Conservation (phyloP, 257 asterid genomes). For the Gardenia jasminoides region DNA sequence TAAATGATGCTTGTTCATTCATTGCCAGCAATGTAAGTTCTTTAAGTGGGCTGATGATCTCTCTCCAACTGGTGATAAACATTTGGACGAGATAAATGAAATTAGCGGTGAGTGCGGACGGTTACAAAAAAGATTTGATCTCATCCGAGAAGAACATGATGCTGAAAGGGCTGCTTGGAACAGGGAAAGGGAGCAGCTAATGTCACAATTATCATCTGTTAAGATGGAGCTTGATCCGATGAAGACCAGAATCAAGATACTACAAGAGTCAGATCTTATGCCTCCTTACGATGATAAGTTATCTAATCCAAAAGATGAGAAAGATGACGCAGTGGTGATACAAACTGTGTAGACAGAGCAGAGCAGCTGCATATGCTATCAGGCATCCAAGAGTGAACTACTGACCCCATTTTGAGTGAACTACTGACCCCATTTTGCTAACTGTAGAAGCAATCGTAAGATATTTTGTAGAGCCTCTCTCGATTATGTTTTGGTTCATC, state of each 20-base stretch:
- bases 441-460: background rate
- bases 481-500: background rate
- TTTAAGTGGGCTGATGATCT: constrained; percentile 5
- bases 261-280: background rate
- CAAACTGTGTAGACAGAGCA: background rate
- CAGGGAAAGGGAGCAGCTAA: background rate
- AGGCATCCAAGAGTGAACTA: background rate
- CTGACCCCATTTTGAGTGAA: background rate
- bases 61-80: background rate
- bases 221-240: background rate
- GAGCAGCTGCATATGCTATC: background rate
- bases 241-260: background rate
- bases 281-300: background rate
- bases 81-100: background rate
- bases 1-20: background rate
- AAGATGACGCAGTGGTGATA: background rate
- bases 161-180: constrained; percentile 1
- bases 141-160: background rate
- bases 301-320: background rate
- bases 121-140: background rate
- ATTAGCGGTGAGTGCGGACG: background rate
- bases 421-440: background rate
- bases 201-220: background rate
- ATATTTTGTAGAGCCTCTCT: background rate
- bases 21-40: constrained; percentile 5